Evolutionary conservation across 2,329 filamentous ascomycete species (phyloP).

Genomic region (Graphilbum ipis-grandicollis): DNA sequence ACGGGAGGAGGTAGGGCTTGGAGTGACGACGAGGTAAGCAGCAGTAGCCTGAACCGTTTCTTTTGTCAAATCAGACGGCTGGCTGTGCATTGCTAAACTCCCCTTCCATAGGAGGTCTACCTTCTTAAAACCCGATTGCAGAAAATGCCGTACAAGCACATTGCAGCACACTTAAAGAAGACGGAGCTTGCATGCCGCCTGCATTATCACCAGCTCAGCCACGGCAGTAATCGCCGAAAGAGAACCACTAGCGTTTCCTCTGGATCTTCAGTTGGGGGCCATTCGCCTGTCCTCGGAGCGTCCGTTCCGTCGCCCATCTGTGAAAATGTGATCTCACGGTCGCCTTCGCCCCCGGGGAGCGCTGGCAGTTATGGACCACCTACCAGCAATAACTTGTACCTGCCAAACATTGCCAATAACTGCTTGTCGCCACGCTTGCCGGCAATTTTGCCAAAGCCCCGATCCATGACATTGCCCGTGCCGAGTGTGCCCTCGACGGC

Average conservation of each 20-base stretch:
- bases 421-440: conserved; percentile 32
- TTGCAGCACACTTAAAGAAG: conserved; percentile 71
- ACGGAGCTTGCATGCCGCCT: conserved; percentile 76
- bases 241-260: conserved; percentile 55
- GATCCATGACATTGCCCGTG: conserved; percentile 27
- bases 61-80: too few species aligned
- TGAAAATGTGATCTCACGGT: conserved; percentile 23
- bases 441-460: conserved; percentile 50
- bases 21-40: conserved; percentile 67
- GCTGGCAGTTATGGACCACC: conserved; percentile 25
- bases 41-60: not conserved
- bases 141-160: conserved; percentile 86
- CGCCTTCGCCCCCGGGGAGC: conserved; percentile 29
- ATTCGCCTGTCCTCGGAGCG: conserved; percentile 31
- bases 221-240: conserved; percentile 66
- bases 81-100: conserved; percentile 42
- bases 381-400: conserved; percentile 32
- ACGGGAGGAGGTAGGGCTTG: conserved; percentile 64
- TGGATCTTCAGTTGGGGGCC: conserved; percentile 34
- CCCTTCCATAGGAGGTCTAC: conserved; percentile 51
- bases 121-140: conserved; percentile 69
- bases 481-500: conserved; percentile 18
- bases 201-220: conserved; percentile 73
- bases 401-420: conserved; percentile 31
- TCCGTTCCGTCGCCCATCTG: conserved; percentile 32